These are phyloP conservation scores for Pseudogymnoascus sp. DNA, from an alignment of 2,329 filamentous ascomycete genomes.

Conservation along the genomic window DNA sequence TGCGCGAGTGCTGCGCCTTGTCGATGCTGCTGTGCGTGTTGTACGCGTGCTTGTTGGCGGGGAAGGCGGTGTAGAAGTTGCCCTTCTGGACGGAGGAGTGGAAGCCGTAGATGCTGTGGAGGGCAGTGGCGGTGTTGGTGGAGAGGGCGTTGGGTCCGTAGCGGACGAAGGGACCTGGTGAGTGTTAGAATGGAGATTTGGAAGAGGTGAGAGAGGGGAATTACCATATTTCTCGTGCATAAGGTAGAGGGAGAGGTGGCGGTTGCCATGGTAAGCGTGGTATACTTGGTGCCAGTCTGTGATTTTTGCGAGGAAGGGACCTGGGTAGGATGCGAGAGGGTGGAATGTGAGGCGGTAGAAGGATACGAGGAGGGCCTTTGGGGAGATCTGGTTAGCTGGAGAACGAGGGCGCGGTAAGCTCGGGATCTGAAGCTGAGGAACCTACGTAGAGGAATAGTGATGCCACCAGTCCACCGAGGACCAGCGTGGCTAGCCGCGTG, in stretches of 20 bases:
- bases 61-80: slow-evolving; percentile 66
- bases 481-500: neutral
- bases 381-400: neutral
- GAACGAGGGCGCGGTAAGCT: neutral
- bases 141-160: slow-evolving; percentile 71
- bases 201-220: slow-evolving; percentile 18
- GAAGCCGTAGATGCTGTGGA: slow-evolving; percentile 61
- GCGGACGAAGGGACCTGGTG: slow-evolving; percentile 57
- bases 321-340: slow-evolving; percentile 57
- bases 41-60: slow-evolving; percentile 53
- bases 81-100: slow-evolving; percentile 58
- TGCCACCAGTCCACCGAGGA: neutral
- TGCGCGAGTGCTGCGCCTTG: slow-evolving; percentile 60
- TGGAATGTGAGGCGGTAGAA: slow-evolving; percentile 56
- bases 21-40: slow-evolving; percentile 69
- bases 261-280: slow-evolving; percentile 65
- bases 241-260: slow-evolving; percentile 64
- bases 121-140: slow-evolving; percentile 63
- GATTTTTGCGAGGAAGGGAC: slow-evolving; percentile 54
- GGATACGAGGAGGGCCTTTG: slow-evolving; percentile 12
- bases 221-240: slow-evolving; percentile 65
- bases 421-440: neutral
- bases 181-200: neutral
- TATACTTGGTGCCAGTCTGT: slow-evolving; percentile 62
- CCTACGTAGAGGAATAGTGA: neutral